A percentile compares a stretch with the other conserved stretches of the same genome.
phyloP scores from a whole-genome alignment of 331 rosid species.

The Erythrophleum ivorense region DNA sequence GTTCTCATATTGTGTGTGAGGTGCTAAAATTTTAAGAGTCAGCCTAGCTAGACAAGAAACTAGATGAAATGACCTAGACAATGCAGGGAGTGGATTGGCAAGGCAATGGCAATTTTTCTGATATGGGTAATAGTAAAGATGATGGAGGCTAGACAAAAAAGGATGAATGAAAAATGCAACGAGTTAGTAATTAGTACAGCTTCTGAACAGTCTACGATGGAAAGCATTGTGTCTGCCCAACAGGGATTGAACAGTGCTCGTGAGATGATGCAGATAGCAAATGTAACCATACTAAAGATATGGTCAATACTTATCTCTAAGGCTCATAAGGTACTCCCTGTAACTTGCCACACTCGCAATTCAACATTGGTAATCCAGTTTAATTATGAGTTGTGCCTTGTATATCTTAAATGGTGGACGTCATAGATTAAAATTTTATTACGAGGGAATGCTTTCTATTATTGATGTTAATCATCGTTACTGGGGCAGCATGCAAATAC shows the following conservation, averaged over 20 bases:
- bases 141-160: constrained; percentile 57
- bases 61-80: constrained; percentile 9
- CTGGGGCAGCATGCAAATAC: constrained; percentile 72
- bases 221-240: constrained; percentile 86
- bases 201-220: constrained; percentile 69
- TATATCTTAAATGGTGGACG: too few species aligned
- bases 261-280: constrained; percentile 66
- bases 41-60: background rate
- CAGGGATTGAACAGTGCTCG: constrained; percentile 67
- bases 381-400: background rate
- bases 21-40: constrained; percentile 6
- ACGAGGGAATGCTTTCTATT: background rate
- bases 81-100: constrained; percentile 92
- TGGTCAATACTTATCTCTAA: constrained; percentile 79
- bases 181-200: constrained; percentile 70
- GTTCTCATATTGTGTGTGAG: constrained; percentile 18
- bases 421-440: background rate
- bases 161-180: constrained; percentile 50
- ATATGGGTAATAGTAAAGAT: constrained; percentile 68
- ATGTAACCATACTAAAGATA: constrained; percentile 72
- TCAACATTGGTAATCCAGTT: background rate
- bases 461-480: constrained; percentile 1
- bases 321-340: constrained; percentile 71
- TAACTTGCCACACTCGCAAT: background rate
- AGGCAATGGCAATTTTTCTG: constrained; percentile 65